phyloP scores from a whole-genome alignment of 768 basidiomycete genomes.

The Suillus hirtellus region DNA sequence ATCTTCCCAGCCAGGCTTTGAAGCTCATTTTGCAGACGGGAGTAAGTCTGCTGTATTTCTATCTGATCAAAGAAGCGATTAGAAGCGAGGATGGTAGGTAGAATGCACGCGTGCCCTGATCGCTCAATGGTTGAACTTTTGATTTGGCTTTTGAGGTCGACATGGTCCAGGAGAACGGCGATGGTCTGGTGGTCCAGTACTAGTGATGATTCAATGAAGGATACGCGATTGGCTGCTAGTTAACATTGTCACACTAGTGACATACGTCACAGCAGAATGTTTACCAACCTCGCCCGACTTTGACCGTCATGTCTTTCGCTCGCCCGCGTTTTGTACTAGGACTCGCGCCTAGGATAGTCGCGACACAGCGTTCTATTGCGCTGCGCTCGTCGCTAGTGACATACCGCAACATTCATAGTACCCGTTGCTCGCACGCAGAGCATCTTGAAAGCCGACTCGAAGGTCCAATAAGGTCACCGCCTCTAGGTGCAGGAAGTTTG shows the following conservation, averaged over 20 bases:
- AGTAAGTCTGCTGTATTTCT: conserved; percentile 86
- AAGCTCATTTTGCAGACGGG: conserved; percentile 82
- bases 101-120: conserved; percentile 61
- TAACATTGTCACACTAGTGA: conserved; percentile 30
- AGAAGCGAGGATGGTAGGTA: conserved; percentile 15
- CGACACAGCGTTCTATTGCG: conserved; percentile 26
- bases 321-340: conserved; percentile 53
- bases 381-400: conserved; percentile 41
- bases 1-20: conserved; percentile 93
- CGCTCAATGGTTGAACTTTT: conserved; percentile 58
- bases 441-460: conserved; percentile 21
- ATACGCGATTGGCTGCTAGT: conserved; percentile 26
- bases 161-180: conserved; percentile 31
- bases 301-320: conserved; percentile 57
- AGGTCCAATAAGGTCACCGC: conserved; percentile 35
- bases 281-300: conserved; percentile 37
- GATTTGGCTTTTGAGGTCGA: conserved; percentile 57
- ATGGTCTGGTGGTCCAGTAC: not conserved
- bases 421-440: conserved; percentile 25
- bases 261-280: conserved; percentile 26
- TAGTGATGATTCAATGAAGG: conserved; percentile 14
- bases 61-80: conserved; percentile 49
- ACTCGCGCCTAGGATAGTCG: conserved; percentile 46
- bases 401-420: conserved; percentile 41
- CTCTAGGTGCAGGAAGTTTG: conserved; percentile 31